Percentiles rank a stretch among this genome's conserved stretches.
phyloP scores from a whole-genome alignment of 2,329 filamentous ascomycete genomes.

The Diaporthe eres region DNA sequence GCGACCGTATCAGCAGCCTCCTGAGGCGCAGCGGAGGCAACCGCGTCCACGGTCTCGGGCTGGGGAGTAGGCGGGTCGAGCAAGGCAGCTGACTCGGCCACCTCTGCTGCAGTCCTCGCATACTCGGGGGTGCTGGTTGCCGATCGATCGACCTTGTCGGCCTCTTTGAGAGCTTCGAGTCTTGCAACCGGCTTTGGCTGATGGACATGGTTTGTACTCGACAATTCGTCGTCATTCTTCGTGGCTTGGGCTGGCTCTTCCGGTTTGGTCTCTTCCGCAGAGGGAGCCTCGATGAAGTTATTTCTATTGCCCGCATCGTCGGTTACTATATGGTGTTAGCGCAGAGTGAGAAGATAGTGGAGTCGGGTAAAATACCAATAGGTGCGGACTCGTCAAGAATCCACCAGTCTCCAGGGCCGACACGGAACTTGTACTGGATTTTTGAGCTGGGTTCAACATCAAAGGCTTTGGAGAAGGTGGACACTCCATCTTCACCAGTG shows the following conservation, averaged over 20 bases:
- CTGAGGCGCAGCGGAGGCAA: conserved; percentile 52
- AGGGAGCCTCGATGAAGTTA: conserved; percentile 58
- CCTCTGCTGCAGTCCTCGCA: conserved; percentile 51
- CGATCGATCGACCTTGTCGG: conserved; percentile 41
- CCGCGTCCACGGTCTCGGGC: conserved; percentile 51
- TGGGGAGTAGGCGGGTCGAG: conserved; percentile 51
- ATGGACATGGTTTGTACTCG: conserved; percentile 3
- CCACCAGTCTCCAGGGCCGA: conserved; percentile 79
- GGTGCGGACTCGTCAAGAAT: conserved; percentile 74
- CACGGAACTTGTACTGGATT: conserved; percentile 82
- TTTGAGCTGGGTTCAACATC: conserved; percentile 68
- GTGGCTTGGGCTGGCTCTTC: neutral
- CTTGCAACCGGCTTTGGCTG: conserved; percentile 40
- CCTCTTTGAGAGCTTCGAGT: conserved; percentile 41
- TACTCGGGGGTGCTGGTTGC: conserved; percentile 48
- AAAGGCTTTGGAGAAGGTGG: conserved; percentile 71
- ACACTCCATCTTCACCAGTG: conserved; percentile 65
- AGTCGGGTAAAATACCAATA: conserved; percentile 62
- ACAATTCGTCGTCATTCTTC: neutral
- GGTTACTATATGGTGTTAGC: conserved; percentile 48
- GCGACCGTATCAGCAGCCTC: conserved; percentile 59
- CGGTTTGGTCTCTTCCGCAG: conserved; percentile 2
- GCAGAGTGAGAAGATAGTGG: neutral
- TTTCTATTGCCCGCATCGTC: conserved; percentile 64
- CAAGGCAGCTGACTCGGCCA: conserved; percentile 52